Percentiles rank a stretch among this genome's conserved stretches.
phyloP scores from a whole-genome alignment of 2,329 filamentous ascomycete species.

The Colletotrichum phormii region DNA sequence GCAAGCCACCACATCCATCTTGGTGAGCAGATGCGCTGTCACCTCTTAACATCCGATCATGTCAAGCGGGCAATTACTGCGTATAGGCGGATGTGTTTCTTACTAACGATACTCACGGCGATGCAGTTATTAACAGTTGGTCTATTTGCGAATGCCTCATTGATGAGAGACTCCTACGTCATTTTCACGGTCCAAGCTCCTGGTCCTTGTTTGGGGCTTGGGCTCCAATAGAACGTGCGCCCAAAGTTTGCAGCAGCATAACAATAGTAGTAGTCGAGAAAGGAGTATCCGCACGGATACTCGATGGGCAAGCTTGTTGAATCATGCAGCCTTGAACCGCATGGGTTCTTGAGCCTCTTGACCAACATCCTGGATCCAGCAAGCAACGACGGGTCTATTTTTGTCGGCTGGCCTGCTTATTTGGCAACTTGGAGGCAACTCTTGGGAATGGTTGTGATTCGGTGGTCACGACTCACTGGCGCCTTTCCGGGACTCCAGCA shows the following conservation, averaged over 20 bases:
- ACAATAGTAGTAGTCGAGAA: background rate
- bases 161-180: conserved; percentile 17
- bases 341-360: conserved; percentile 12
- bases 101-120: background rate
- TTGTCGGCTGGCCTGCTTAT: background rate
- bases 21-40: background rate
- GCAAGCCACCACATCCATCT: background rate
- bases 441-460: too few species aligned
- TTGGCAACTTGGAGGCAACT: too few species aligned
- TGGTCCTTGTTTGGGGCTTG: conserved; percentile 31
- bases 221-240: conserved; percentile 33
- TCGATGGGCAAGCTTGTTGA: background rate
- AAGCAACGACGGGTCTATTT: background rate
- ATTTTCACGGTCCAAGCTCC: conserved; percentile 28
- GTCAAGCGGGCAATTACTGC: background rate
- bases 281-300: background rate
- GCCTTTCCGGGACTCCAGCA: background rate
- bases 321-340: conserved; percentile 18
- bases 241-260: conserved; percentile 27
- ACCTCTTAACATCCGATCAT: background rate
- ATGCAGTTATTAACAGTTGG: background rate
- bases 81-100: background rate
- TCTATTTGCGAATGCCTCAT: background rate
- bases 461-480: too few species aligned
- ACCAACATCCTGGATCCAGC: background rate